Base-by-base conservation (phyloP, 345 rosid species). In the Sisymbrium irio region DNA sequence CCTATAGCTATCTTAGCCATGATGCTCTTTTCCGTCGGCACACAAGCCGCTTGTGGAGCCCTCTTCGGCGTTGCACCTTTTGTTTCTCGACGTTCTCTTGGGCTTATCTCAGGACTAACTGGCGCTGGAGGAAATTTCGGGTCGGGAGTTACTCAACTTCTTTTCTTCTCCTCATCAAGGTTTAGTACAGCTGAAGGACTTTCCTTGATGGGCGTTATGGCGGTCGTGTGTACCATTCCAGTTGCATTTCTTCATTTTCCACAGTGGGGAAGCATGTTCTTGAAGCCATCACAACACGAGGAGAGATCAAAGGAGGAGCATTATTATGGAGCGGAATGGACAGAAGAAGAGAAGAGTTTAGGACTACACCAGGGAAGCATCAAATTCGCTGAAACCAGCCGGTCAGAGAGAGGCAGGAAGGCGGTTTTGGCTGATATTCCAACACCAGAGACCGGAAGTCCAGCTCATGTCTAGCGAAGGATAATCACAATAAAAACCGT, bases 41-140 rank as follows among this genome's bases (percentile, higher is more conserved):
- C 86, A 33, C 97, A 89, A 79, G 96, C 98, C 0, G 96, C 97
- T 0, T 93, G 98, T 4, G 97, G 97, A 15, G 96, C 98, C 1
- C 86, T 88, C 4, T 92, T 88, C 3, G 98, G 95, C 1, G 70
- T 93, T 51, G 87, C 88, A 1, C 95, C 95, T 27, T 92, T 90
- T 85, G 74, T 93, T 44, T 90, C 95, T 0, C 80, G 98, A 1
- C 84, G 91, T 17, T 90, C 95, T 12, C 71, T 93, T 20, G 96
- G 98, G 0, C 75, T 92, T 55, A 87, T 92, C 18, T 87, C 89
- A 0, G 97, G 98, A 1, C 45, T 92, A 7, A 88, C 91, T 0
- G 95, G 91, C 1, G 98, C 90, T 0, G 93, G 93, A 11, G 97
- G 93, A 2, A 90, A 90, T 47, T 90, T 90, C 4, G 95, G 97